Evolutionary conservation across 2,329 filamentous ascomycete genomes (phyloP).

Genomic region (Microdochium trichocladiopsis): DNA sequence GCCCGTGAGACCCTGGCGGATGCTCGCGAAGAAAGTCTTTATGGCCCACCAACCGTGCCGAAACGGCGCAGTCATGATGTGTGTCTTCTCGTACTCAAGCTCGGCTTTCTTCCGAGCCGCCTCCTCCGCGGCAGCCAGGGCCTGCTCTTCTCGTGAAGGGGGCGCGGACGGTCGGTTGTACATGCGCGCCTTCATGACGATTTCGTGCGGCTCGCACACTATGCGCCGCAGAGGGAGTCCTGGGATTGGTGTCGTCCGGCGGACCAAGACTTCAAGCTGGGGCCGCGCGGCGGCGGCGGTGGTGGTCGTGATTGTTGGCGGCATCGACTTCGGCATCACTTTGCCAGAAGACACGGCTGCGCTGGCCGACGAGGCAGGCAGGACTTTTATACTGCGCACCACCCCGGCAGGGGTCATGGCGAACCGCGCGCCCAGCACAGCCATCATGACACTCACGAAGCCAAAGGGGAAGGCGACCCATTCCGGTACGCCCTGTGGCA

Average conservation of each 20-base stretch:
- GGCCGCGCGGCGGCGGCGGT: conserved; percentile 22
- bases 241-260: conserved; percentile 36
- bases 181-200: conserved; percentile 29
- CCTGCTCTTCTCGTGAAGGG: conserved; percentile 16
- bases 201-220: conserved; percentile 25
- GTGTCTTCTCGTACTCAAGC: conserved; percentile 44
- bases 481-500: conserved; percentile 41
- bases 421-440: conserved; percentile 52
- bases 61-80: conserved; percentile 52
- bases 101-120: conserved; percentile 25
- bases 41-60: conserved; percentile 37
- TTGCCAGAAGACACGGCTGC: conserved; percentile 7
- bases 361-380: conserved; percentile 26
- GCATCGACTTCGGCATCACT: neutral
- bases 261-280: conserved; percentile 44
- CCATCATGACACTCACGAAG: conserved; percentile 52
- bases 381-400: conserved; percentile 49
- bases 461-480: conserved; percentile 54
- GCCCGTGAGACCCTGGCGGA: conserved; percentile 44
- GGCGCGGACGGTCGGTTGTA: conserved; percentile 9
- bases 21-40: conserved; percentile 31
- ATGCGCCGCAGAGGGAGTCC: conserved; percentile 36
- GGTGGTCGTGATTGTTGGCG: conserved; percentile 3
- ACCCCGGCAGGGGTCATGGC: conserved; percentile 49
- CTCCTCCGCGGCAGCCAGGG: conserved; percentile 26